Evolutionary conservation across 371 early-diverging fungal genomes (phyloP), one percentile per base, ranked within the genome.

Genomic region (Lichtheimia ornata): DNA sequence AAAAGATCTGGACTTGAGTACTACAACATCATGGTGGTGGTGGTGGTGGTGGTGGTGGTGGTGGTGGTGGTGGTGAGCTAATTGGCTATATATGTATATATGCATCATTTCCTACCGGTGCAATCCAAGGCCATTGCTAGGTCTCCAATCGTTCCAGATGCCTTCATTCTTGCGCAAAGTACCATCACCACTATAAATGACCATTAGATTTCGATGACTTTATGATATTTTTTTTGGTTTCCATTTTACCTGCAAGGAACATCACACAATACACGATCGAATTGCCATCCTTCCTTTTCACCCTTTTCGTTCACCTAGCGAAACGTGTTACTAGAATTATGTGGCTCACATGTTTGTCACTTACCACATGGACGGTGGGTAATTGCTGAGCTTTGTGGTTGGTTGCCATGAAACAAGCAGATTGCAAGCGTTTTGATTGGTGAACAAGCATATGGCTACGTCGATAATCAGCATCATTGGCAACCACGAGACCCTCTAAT

Each of bases 221-320:
- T 22, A 14, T 24, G 3, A 43, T 0, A 56, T 47, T 18, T 15
- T 30, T 11, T 17, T 40, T 18, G 13, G 4, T 14, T 27, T 30
- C 6, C 47, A 53, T 22, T 1, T 57, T 51, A 74, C 71, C 75
- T 86, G 87, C 98, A 98, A 1, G 99, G 99, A 0, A 99, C 99
- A 84, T 99, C 99, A 65, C 93, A 92, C 52, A 99, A 83, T 41
- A 99, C 94, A 60, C 97, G 90, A 69, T 99, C 99, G 83, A 99
- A 98, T 69, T 84, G 85, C 61, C 90, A 76, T 0, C 77, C 56
- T 15, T 50, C 51, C 24, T 27, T 11, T 17, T 52, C 53, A 30
- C 67, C 68, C 0, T 64, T 61, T 20, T 54, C 59, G 22, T 59
- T 40, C 4, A 13, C 30, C 62, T 62, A 50, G 40, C 30, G 14